Base-by-base conservation (phyloP, 352 stramenopile genomes). In the Phytophthora fragariae region DNA sequence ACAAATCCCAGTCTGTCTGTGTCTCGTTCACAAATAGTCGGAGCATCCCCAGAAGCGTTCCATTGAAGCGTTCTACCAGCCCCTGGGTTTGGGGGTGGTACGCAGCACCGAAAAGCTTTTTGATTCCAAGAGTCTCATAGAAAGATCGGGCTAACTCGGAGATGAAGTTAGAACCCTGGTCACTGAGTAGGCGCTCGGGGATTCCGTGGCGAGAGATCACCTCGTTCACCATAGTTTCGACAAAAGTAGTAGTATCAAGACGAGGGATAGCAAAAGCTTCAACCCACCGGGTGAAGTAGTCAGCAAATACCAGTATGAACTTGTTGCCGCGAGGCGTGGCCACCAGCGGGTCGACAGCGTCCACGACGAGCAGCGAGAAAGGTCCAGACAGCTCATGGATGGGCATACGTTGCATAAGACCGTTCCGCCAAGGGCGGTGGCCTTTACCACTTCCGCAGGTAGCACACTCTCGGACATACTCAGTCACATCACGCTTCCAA, bases 291-390 rank as follows among this genome's bases (percentile, higher is more conserved):
- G 27, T 31, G 27, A 31, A 31, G 27, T 31, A 31, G 27, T 31
- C 3, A 5, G 27, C 46, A 15, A 17, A 47, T 50, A 44, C 35
- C 7, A 44, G 5, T 14, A 44, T 44, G 35, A 44, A 44, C 5
- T 44, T 44, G 35, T 68, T 68, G 2, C 62, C 52, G 24, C 62
- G 39, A 0, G 52, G 33, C 1, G 50, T 68, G 14, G 41, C 54
- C 33, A 44, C 14, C 1, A 68, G 39, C 6, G 52, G 62, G 3
- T 27, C 62, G 0, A 57, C 39, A 4, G 37, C 62, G 11, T 68
- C 62, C 50, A 68, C 50, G 3, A 57, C 62, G 3, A 68, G 31
- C 24, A 68, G n/a, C 11, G 52, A 68, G 52, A 68, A 68, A 0
- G 62, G 62, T 35, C 62, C 62, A 17, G 33, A 21, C 11, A 62